Percentiles rank a stretch among this genome's conserved stretches.
Evolutionary conservation across 1,284 basidiomycete genomes (phyloP).

Genomic region (Cryptococcus sp.): DNA sequence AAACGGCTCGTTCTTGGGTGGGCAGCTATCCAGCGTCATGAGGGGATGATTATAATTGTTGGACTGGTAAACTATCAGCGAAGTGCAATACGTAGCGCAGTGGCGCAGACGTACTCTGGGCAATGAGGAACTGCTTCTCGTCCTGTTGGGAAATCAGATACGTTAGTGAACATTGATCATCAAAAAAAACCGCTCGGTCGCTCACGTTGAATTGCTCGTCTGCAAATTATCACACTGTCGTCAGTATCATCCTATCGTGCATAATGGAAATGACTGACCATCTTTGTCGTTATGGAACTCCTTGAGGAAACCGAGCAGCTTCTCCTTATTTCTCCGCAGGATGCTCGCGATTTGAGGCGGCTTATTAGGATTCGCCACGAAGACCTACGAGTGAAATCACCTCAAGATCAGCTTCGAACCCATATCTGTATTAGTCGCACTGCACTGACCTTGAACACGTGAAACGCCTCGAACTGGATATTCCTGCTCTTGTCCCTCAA

Average conservation of each 20-base stretch:
- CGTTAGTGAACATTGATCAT: not conserved
- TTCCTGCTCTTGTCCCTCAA: constrained; percentile 96
- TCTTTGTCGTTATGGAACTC: constrained; percentile 99
- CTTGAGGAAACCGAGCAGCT: constrained; percentile 83
- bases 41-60: constrained; percentile 17
- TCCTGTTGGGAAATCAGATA: constrained; percentile 59
- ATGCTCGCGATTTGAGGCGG: constrained; percentile 92
- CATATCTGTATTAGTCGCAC: not conserved
- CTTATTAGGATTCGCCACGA: constrained; percentile 99
- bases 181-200: constrained; percentile 9
- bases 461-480: constrained; percentile 99
- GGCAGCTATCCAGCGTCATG: no score
- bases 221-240: constrained; percentile 38
- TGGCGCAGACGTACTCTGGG: constrained; percentile 62
- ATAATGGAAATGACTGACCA: constrained; percentile 58
- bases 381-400: constrained; percentile 65
- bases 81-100: not conserved
- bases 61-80: constrained; percentile 17
- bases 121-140: constrained; percentile 94
- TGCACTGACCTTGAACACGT: constrained; percentile 90
- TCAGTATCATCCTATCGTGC: constrained; percentile 3
- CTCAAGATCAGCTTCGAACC: not conserved
- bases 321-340: constrained; percentile 89
- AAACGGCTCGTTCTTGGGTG: no score
- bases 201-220: constrained; percentile 89